Percentiles rank a stretch among this genome's conserved stretches.
Evolutionary conservation across 225 moss, liverwort and hornwort species (phyloP).

Genomic region (Ulota crispa): DNA sequence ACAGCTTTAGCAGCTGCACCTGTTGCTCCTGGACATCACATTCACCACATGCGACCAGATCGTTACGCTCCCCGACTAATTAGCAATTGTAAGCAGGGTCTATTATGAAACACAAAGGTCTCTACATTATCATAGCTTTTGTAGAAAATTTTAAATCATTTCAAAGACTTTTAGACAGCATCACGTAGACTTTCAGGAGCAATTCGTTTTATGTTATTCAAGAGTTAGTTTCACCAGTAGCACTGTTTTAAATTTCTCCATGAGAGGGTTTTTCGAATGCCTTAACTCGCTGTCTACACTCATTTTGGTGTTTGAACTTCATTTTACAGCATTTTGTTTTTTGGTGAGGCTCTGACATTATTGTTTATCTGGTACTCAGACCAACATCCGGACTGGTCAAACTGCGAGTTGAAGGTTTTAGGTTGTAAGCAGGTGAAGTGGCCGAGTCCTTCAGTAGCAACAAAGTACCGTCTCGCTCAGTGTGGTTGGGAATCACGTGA

Average conservation of each 20-base stretch:
- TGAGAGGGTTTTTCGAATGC: neutral
- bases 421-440: slow-evolving; percentile 76
- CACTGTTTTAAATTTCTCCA: neutral
- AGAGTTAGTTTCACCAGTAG: neutral
- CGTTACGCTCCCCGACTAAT: slow-evolving; percentile 85
- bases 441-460: slow-evolving; percentile 62
- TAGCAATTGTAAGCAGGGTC: slow-evolving; percentile 64
- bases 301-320: neutral
- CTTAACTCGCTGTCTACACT: neutral
- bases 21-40: slow-evolving; percentile 57
- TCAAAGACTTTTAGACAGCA: neutral
- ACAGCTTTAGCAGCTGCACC: slow-evolving; percentile 77
- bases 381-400: slow-evolving; percentile 66
- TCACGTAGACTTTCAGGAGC: neutral
- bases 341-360: slow-evolving; percentile 4
- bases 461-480: slow-evolving; percentile 50
- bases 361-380: slow-evolving; percentile 33
- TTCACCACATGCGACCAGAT: slow-evolving; percentile 82
- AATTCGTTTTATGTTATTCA: neutral
- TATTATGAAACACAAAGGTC: neutral
- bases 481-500: slow-evolving; percentile 75
- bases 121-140: neutral
- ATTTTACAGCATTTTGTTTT: neutral
- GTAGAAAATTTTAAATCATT: neutral
- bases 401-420: slow-evolving; percentile 72